These are phyloP conservation scores for Colletotrichum scovillei DNA, from an alignment of 2,329 filamentous ascomycete genomes.

Conservation along the genomic window DNA sequence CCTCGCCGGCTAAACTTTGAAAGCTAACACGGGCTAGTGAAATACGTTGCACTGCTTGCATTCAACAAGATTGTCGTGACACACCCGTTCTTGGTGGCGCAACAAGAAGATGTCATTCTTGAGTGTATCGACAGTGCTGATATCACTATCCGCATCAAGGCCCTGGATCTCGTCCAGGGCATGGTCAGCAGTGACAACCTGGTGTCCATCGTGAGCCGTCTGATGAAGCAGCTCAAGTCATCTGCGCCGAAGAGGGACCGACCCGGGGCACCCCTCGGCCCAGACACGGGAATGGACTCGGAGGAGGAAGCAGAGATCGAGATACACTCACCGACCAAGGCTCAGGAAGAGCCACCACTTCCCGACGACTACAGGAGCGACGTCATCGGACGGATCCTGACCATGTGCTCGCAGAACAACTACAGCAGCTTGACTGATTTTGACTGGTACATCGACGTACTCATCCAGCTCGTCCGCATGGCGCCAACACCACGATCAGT, in stretches of 20 bases:
- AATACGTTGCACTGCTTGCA: conserved; percentile 95
- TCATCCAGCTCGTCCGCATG: conserved; percentile 85
- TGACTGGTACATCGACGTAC: conserved; percentile 95
- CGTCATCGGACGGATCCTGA: conserved; percentile 84
- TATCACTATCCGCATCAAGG: conserved; percentile 94
- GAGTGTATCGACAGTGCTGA: conserved; percentile 96
- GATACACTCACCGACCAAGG: conserved; percentile 47
- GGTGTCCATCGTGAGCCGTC: conserved; percentile 82
- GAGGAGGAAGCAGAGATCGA: conserved; percentile 62
- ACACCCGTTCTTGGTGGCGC: conserved; percentile 87
- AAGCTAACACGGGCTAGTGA: conserved; percentile 64
- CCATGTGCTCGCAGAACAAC: conserved; percentile 90
- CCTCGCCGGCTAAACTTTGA: neutral
- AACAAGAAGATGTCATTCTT: conserved; percentile 96
- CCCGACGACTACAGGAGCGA: conserved; percentile 88
- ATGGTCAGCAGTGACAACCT: conserved; percentile 94
- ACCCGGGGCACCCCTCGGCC: conserved; percentile 56
- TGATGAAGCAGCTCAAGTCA: conserved; percentile 87
- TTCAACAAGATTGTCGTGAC: conserved; percentile 95
- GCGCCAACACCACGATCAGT: conserved; percentile 61
- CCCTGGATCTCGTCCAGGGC: conserved; percentile 88
- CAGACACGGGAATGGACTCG: conserved; percentile 55
- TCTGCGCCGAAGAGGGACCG: conserved; percentile 64
- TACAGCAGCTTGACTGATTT: conserved; percentile 91
- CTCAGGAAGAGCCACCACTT: conserved; percentile 67